Evolutionary conservation across 805 yeast species (phyloP), one percentile per base, ranked within the genome.

Genomic region (Pichia rugopelliculosa): DNA sequence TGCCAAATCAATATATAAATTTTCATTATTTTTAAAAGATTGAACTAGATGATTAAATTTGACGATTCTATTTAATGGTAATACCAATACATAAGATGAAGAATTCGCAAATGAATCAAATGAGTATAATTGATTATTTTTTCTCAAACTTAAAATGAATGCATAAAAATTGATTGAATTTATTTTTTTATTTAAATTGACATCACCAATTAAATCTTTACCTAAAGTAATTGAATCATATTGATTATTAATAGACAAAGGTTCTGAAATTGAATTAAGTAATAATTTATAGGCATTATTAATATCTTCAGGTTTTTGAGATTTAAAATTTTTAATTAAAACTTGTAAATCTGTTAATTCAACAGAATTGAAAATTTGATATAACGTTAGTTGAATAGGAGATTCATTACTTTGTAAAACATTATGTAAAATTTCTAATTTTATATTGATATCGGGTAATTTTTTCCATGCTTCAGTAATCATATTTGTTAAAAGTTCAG

Each of bases 141-240:
- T 77, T 52, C 75, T 66, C 22, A 82, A 55, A 1, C 77, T 70
- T 52, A 80, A 62, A 15, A 77, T 67, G 22, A 76, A 66, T 0
- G 84, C 75, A 47, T 73, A 68, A 26, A 68, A 62, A 0, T 57
- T 49, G 0, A 68, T 52, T 3, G 67, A 57, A 22, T 64, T 57
- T 22, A 59, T 36, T 1, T 45, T 23, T 7, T 43, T 26, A 25
- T 46, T 40, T 13, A 58, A 24, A 13, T 57, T 48, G 8, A 58
- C 48, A 1, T 39, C 9, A 3, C 70, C 70, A 6, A 10, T 34
- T 1, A 59, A 21, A 1, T 37, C n/a, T 49, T 55, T 59, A 17
- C 70, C 70, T 18, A 62, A 38, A 3, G 55, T 36, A 0, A 61
- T 41, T n/a, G 54, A 34, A 36, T 60, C 62, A 33, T 59, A 63